A percentile compares a stretch with the other conserved stretches of the same genome.
phyloP scores from a whole-genome alignment of 2,329 filamentous ascomycete genomes.

The Didymellaceae sp. region DNA sequence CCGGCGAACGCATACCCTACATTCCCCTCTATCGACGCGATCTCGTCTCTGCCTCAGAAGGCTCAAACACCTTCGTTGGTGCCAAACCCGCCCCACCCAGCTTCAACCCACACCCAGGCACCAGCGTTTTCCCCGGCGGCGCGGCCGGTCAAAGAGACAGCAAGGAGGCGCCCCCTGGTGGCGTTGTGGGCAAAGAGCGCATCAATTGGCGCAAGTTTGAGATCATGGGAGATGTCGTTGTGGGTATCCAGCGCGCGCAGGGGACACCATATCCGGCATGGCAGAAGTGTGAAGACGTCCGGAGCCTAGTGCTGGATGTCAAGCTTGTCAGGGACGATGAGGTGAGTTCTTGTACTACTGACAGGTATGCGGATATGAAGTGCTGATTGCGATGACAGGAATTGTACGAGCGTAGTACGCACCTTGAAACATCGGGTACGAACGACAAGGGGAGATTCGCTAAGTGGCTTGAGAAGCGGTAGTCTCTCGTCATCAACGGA shows the following conservation, averaged over 20 bases:
- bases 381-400: constrained; percentile 50
- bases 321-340: constrained; percentile 86
- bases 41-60: constrained; percentile 89
- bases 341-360: constrained; percentile 60
- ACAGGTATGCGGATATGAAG: too few relatives aligned
- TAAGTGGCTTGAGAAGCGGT: constrained; percentile 56
- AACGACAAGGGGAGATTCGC: constrained; percentile 52
- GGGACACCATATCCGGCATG: constrained; percentile 79
- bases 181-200: constrained; percentile 59
- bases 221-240: constrained; percentile 87
- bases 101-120: constrained; percentile 44
- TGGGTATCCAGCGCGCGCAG: constrained; percentile 91
- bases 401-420: constrained; percentile 64
- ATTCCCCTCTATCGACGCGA: constrained; percentile 89
- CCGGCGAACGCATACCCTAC: constrained; percentile 88
- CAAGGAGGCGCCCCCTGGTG: constrained; percentile 52
- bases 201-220: constrained; percentile 99
- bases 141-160: constrained; percentile 37
- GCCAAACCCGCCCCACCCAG: constrained; percentile 39
- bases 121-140: constrained; percentile 43
- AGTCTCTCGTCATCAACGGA: too few relatives aligned
- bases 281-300: constrained; percentile 70
- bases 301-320: constrained; percentile 80
- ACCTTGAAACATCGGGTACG: constrained; percentile 58
- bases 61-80: constrained; percentile 87